Conservation (phyloP, 257 asterid genomes). For the Capsicum chinense region DNA sequence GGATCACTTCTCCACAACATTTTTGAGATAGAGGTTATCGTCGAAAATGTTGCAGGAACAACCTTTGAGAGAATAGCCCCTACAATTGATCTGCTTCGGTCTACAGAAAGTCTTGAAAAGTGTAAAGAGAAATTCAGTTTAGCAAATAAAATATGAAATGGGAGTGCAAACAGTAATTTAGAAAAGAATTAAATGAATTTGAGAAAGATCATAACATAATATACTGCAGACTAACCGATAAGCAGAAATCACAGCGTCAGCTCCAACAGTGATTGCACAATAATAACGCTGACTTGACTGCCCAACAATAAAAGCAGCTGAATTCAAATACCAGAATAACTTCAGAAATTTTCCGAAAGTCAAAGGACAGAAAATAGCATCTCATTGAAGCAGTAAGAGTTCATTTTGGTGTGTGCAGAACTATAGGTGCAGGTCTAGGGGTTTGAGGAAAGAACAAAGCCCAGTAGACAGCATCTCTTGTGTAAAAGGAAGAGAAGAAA, state of each 20-base stretch:
- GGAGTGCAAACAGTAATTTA: conserved; percentile 6
- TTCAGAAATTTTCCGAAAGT: conserved; percentile 55
- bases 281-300: conserved; percentile 93
- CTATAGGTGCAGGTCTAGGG: not conserved
- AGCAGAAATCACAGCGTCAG: conserved; percentile 91
- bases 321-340: conserved; percentile 77
- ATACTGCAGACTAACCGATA: conserved; percentile 64
- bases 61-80: conserved; percentile 97
- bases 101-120: conserved; percentile 80
- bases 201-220: not conserved
- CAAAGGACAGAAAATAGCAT: conserved; percentile 32
- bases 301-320: conserved; percentile 95
- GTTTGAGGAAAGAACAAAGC: conserved; percentile 12
- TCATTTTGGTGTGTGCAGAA: not conserved
- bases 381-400: not conserved
- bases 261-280: conserved; percentile 85
- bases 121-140: conserved; percentile 35
- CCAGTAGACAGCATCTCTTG: conserved; percentile 19
- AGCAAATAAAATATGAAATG: not conserved
- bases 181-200: not conserved
- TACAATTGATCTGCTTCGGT: conserved; percentile 83
- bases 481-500: conserved; percentile 23
- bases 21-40: conserved; percentile 84
- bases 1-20: conserved; percentile 86
- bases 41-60: conserved; percentile 92